A percentile compares a stretch with the other conserved stretches of the same genome.
Conservation (phyloP, 495 filamentous ascomycete genomes). For the Neurospora terricola region DNA sequence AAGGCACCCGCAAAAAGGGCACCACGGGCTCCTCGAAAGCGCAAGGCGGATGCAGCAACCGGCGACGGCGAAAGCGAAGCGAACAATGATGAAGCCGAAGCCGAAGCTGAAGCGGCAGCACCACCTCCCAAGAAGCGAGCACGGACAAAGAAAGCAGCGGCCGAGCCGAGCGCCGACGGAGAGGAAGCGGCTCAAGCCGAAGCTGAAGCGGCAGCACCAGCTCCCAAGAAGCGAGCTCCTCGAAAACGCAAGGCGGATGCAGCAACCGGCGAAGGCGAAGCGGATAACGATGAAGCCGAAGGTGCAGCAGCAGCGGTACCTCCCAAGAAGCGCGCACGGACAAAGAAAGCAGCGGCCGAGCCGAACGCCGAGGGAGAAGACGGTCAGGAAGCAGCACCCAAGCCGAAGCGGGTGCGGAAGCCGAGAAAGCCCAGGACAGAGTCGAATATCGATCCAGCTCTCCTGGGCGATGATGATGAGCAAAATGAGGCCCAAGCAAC, state of each 20-base stretch:
- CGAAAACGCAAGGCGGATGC: constrained; percentile 12
- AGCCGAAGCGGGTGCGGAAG: background rate
- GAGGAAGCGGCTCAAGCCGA: constrained; percentile 3
- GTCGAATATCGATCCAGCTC: background rate
- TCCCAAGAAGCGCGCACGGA: constrained; percentile 11
- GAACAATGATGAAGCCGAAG: background rate
- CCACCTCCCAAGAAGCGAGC: constrained; percentile 6
- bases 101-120: background rate
- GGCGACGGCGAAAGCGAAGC: background rate
- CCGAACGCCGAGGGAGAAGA: background rate
- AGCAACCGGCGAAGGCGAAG: background rate
- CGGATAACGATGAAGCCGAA: constrained; percentile 2
- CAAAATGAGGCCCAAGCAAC: constrained; percentile 12
- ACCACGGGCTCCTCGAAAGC: constrained; percentile 3
- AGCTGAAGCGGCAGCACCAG: background rate
- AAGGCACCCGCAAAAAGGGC: background rate
- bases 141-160: constrained; percentile 1
- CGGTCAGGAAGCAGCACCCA: background rate
- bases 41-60: constrained; percentile 1
- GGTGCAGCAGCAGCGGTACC: constrained; percentile 3
- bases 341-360: constrained; percentile 2
- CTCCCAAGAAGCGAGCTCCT: constrained; percentile 2
- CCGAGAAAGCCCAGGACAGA: background rate
- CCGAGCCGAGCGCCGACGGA: constrained; percentile 6
- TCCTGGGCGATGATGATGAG: constrained; percentile 12